Evolutionary conservation across 176 grass and related monocot genomes (phyloP), one percentile per base, ranked within the genome.

Genomic region (Olyra latifolia): DNA sequence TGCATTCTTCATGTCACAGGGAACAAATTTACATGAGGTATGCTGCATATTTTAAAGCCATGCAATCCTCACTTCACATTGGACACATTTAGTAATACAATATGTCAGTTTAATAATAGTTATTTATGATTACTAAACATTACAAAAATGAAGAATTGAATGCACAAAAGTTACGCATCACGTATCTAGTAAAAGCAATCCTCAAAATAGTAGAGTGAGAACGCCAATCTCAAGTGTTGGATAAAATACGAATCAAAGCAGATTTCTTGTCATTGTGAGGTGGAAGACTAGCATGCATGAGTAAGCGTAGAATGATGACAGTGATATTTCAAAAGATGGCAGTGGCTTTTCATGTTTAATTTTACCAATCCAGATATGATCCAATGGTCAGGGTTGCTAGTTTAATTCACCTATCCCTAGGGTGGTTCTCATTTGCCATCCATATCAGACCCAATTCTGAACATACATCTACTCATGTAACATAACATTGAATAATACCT

Each of bases 341-440:
- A 53, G 8, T 39, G 41, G 40, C 52, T 52, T 80, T 0, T 66
- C 48, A 27, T 38, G 30, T 48, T 65, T 57, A 74, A 40, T 62
- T 22, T 71, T 76, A 61, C 22, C 17, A 77, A 78, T 16, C 22
- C 17, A 42, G 47, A 86, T 73, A 35, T 80, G 25, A 80, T 64
- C 68, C 44, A 43, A 23, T 25, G 47, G 20, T 43, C 25, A 72
- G 17, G 23, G 62, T 64, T 35, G 56, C 29, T 45, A 63, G 46
- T 71, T 77, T 28, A 1, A 55, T 25, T 41, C 40, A 58, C 40
- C 17, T 42, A 64, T 65, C 20, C 38, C 54, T 56, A 80, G 35
- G 35, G 14, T 8, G 3, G 10, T 72, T 27, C 28, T 9, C 52
- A 66, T 78, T 78, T 83, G 22, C 23, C 38, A 57, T 43, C 19